Base-by-base conservation (phyloP, 2,329 filamentous ascomycete species). In the Diaporthe eres region DNA sequence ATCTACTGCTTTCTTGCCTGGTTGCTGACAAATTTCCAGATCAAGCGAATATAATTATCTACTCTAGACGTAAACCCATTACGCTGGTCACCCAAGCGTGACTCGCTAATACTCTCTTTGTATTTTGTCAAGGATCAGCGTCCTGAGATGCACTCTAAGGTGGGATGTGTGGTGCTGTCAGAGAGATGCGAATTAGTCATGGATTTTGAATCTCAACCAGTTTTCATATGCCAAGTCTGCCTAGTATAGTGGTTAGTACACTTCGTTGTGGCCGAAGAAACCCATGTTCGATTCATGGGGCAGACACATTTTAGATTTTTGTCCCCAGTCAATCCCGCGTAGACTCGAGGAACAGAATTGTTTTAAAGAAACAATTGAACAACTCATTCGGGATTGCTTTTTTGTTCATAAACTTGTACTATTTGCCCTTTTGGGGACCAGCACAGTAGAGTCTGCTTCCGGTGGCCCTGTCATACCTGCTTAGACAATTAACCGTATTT, bases 211-310 rank as follows among this genome's bases (percentile, higher is more conserved):
- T 15, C 2, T 4, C 2, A 1, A 1, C 2, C 4, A 7, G 10
- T 9, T 28, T 28, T 28, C 8, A 12, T 47, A 4, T 61, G 34
- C 19, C 7, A 34, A 6, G 71, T 73, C 58, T 73, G 71, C 71
- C 71, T 73, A 73, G 71, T 73, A 73, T 73, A 73, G 71, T 73
- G 71, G 71, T 73, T 22, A 73, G 71, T 73, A 73, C 71, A 73
- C 71, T 63, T 73, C 71, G 71, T 73, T 73, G 71, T 73, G 71
- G 71, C 58, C 71, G 71, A 73, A 63, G 71, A 73, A 47, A 73
- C 71, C 71, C 71, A 73, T 73, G 71, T 73, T 73, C 71, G 71
- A 73, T 73, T 73, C 71, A 73, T 73, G 71, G 71, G 71, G 71
- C 71, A 73, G 71, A 73, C 71, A 73, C 4, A 0, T 28, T 53